phyloP scores from a whole-genome alignment of 805 yeast species.

The Lipomyces yamanashiensis region DNA sequence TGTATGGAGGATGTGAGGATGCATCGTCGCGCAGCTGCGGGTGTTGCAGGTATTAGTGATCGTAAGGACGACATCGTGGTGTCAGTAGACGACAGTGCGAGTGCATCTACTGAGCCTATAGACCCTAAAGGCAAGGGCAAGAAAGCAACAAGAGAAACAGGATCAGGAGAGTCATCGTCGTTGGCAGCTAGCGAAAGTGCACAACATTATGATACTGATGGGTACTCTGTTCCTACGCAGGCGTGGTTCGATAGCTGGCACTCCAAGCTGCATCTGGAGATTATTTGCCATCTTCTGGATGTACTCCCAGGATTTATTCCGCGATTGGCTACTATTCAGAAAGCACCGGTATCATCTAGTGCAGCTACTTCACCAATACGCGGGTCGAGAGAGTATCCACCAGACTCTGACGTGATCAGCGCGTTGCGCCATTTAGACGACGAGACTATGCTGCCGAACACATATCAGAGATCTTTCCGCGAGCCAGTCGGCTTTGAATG shows the following conservation, averaged over 20 bases:
- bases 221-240: slow-evolving; percentile 52
- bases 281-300: slow-evolving; percentile 18
- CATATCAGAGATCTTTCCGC: slow-evolving; percentile 23
- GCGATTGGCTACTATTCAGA: slow-evolving; percentile 9
- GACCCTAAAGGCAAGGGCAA: slow-evolving; percentile 32
- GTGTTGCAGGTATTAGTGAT: slow-evolving; percentile 11
- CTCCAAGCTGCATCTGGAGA: slow-evolving; percentile 11
- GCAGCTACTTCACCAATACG: slow-evolving; percentile 15
- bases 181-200: neutral
- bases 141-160: slow-evolving; percentile 1
- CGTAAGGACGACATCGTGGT: slow-evolving; percentile 29
- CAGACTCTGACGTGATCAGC: slow-evolving; percentile 23
- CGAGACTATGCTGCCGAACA: slow-evolving; percentile 24
- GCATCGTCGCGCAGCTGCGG: slow-evolving; percentile 16
- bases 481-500: slow-evolving; percentile 59
- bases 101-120: neutral
- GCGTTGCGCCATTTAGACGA: slow-evolving; percentile 34
- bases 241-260: slow-evolving; percentile 50
- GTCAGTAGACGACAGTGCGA: slow-evolving; percentile 14
- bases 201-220: neutral
- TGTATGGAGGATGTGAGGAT: slow-evolving; percentile 27
- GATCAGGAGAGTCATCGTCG: neutral
- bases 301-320: slow-evolving; percentile 28
- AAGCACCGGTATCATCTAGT: slow-evolving; percentile 4
- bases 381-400: neutral